Evolutionary conservation across 2,329 filamentous ascomycete species (phyloP), one percentile per base, ranked within the genome.

Genomic region (Pseudogymnoascus sp.): DNA sequence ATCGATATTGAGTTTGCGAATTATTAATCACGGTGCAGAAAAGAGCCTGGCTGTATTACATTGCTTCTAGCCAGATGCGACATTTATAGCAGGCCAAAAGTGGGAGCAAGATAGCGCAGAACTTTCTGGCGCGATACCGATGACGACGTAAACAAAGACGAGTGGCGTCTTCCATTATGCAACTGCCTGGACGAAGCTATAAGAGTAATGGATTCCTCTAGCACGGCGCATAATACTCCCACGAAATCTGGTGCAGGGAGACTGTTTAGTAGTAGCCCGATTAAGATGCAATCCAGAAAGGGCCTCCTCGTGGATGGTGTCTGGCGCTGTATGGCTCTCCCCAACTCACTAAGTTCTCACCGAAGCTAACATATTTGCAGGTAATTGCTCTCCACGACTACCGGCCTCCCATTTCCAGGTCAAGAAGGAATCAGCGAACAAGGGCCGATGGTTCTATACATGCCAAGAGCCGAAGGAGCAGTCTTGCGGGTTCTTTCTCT

Each of bases 401-500:
- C 79, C 79, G 3, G 81, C 83, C 2, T 72, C 77, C 3, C 77
- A 79, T 42, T 80, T 81, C 66, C 75, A 78, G 59, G 79, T 80
- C 3, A 81, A 77, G 66, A 83, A 81, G 67, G 75, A 80, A 46
- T 76, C 77, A 3, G 69, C 71, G 31, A 85, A 85, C 66, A 74
- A 80, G 59, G 81, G 81, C n/a, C 74, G 75, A 64, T 77, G 76
- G 72, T 83, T 85, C 72, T 83, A 82, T 64, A 79, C 76, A 2
- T 86, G 83, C 66, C 80, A 82, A 68, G 75, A 77, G 62, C 68
- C 74, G n/a, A 71, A 72, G 31, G 68, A 74, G n/a, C 65, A 68
- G 60, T 74, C 76, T 21, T 87, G 84, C 68, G 75, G 75, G 0
- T 84, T 87, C 72, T 87, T 85, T 66, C 71, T 87, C 0, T 86